These are phyloP conservation scores for Hirschioporus abietinus DNA, from an alignment of 768 basidiomycete species.

Conservation along the genomic window DNA sequence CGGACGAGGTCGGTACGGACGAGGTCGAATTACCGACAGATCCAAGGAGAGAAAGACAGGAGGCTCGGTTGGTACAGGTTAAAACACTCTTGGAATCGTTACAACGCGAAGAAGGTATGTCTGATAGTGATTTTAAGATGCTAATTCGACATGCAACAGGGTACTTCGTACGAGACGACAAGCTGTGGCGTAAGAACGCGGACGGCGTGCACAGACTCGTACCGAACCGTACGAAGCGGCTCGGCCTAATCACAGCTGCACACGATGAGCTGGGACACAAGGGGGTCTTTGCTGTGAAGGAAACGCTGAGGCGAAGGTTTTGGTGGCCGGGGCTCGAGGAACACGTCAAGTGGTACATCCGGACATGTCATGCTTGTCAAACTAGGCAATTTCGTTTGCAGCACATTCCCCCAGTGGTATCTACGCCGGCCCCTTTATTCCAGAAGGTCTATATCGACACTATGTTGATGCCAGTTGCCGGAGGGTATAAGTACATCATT, in stretches of 20 bases:
- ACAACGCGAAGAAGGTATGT: too few relatives aligned
- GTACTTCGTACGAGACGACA: constrained; percentile 10
- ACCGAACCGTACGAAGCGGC: constrained; percentile 5
- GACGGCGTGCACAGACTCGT: constrained; percentile 17
- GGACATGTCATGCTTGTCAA: constrained; percentile 36
- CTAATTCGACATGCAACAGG: neutral
- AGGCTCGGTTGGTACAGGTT: too few relatives aligned
- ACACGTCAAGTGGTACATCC: constrained; percentile 17
- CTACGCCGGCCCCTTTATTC: constrained; percentile 21
- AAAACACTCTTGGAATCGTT: too few relatives aligned
- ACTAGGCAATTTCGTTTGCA: constrained; percentile 17
- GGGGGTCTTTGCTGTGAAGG: constrained; percentile 11
- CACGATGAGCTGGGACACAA: constrained; percentile 19
- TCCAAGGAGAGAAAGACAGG: too few relatives aligned
- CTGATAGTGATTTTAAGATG: too few relatives aligned
- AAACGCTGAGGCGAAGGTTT: constrained; percentile 12
- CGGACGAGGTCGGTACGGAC: too few relatives aligned
- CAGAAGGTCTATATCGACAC: constrained; percentile 34
- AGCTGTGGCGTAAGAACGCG: constrained; percentile 13
- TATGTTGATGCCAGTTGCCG: constrained; percentile 33
- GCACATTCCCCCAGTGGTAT: constrained; percentile 16
- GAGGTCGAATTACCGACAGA: too few relatives aligned
- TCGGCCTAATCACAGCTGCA: constrained; percentile 10
- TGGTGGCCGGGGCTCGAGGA: constrained; percentile 22
- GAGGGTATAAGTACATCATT: constrained; percentile 29